phyloP scores from a whole-genome alignment of 2,329 filamentous ascomycete species.

The Fusarium tjaetaba region DNA sequence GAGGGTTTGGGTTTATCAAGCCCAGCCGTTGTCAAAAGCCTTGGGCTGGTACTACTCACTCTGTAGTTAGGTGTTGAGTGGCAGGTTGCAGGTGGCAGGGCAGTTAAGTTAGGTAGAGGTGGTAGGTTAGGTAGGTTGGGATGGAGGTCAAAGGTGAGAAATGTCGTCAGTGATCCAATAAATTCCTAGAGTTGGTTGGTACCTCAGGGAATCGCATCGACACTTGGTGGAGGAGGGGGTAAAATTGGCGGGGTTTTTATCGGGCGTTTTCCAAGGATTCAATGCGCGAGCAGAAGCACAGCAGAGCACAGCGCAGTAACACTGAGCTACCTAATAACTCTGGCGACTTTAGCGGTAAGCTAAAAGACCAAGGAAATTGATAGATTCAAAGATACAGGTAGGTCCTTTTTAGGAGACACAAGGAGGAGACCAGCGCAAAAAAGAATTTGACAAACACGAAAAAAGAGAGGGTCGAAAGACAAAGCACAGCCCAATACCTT shows the following conservation, averaged over 20 bases:
- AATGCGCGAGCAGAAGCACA: neutral
- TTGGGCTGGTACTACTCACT: neutral
- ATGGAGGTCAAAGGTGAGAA: constrained; percentile 41
- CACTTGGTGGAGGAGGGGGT: constrained; percentile 29
- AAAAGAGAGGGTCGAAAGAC: constrained; percentile 17
- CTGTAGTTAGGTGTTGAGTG: neutral
- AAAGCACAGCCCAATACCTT: constrained; percentile 30
- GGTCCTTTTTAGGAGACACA: neutral
- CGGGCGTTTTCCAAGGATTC: constrained; percentile 35
- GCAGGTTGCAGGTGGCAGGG: neutral
- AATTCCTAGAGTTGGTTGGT: constrained; percentile 16
- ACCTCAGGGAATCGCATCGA: constrained; percentile 30
- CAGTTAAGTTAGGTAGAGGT: neutral
- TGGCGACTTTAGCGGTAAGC: constrained; percentile 29
- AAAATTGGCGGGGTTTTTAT: constrained; percentile 44
- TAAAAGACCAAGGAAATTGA: constrained; percentile 9
- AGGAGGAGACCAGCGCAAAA: neutral
- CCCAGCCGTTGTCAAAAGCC: constrained; percentile 12
- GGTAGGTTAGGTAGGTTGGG: neutral
- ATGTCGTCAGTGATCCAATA: constrained; percentile 50
- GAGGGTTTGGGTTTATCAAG: constrained; percentile 33
- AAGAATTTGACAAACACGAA: neutral
- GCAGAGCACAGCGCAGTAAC: neutral
- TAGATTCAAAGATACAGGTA: neutral
- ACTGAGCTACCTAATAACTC: neutral